Conservation (phyloP, 495 filamentous ascomycete species). For the Trichocladium antarcticum region DNA sequence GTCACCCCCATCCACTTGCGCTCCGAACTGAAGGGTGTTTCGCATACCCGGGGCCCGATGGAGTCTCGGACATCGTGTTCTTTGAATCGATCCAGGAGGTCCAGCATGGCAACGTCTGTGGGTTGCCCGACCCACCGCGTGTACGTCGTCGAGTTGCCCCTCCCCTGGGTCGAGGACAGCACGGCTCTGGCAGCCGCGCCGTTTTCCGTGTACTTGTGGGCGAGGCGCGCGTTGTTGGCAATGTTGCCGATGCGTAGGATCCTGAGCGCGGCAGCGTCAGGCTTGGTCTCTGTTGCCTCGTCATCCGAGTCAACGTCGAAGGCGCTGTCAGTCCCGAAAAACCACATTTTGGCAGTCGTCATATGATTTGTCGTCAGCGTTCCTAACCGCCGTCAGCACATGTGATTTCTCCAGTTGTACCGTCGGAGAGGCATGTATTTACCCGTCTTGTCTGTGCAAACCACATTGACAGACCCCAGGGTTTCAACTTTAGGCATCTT, state of each 20-base stretch:
- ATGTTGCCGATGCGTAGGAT: conserved; percentile 88
- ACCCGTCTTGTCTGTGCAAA: conserved; percentile 96
- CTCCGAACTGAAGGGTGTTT: conserved; percentile 93
- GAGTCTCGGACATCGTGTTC: conserved; percentile 83
- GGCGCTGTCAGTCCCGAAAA: conserved; percentile 59
- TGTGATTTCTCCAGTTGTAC: background rate
- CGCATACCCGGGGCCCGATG: conserved; percentile 62
- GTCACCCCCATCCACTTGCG: conserved; percentile 98
- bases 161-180: conserved; percentile 60
- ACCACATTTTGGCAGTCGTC: conserved; percentile 96
- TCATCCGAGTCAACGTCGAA: conserved; percentile 66
- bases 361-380: conserved; percentile 96
- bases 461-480: conserved; percentile 93
- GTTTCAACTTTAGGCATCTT: conserved; percentile 94
- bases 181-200: conserved; percentile 61
- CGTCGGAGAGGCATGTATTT: conserved; percentile 9
- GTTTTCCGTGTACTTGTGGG: conserved; percentile 45
- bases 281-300: conserved; percentile 45
- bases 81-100: conserved; percentile 78
- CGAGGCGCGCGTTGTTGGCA: conserved; percentile 85
- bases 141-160: conserved; percentile 48
- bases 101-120: conserved; percentile 90
- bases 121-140: conserved; percentile 95
- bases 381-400: conserved; percentile 32
- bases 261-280: conserved; percentile 60